Base-by-base conservation (phyloP, 2,329 filamentous ascomycete genomes). In the Venturia carpophila region DNA sequence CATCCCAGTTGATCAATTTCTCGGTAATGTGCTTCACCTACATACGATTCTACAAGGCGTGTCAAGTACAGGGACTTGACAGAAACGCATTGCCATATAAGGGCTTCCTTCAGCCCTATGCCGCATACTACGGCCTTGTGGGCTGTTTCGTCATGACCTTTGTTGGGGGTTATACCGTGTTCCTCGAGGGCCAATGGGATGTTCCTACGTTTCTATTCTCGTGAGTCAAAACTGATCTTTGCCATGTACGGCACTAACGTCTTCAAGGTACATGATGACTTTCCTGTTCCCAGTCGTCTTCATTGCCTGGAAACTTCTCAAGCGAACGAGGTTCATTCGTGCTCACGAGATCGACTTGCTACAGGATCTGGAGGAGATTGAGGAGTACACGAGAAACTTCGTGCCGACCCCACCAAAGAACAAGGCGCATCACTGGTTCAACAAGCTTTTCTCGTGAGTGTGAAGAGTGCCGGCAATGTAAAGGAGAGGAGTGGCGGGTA, bases 141-240 rank as follows among this genome's bases (percentile, higher is more conserved):
- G 84, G 83, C 34, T 89, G 86, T 1, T 83, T 84, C 61, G 74
- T 89, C 68, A 92, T 93, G 86, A 83, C 86, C 0, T 85, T 92
- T 69, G 85, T 92, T 1, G 85, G 87, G 10, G 90, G 90, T 0
- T 93, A 92, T 68, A 82, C 86, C 0, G 88, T 92, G 0, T 94
- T 93, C 70, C 73, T 92, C 58, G 86, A 87, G 0, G 80, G 79
- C 3, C 80, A 82, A 5, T 93, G 88, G 90, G 81, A 84, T 66
- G 72, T 88, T 0, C 82, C 87, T 7, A 85, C 83, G 7, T 94
- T 93, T 73, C 74, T 93, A 37, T 91, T 91, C 74, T 88, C 86
- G 75, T 85, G 69, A 73, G 68, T 85, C 24, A 5, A 11, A 24
- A 19, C 27, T 15, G 1, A 30, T 7, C 11, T 3, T 9, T 34